A percentile compares a stretch with the other conserved stretches of the same genome.
These are phyloP conservation scores for Naganishia liquefaciens DNA, from an alignment of 1,284 basidiomycete species.

Conservation along the genomic window DNA sequence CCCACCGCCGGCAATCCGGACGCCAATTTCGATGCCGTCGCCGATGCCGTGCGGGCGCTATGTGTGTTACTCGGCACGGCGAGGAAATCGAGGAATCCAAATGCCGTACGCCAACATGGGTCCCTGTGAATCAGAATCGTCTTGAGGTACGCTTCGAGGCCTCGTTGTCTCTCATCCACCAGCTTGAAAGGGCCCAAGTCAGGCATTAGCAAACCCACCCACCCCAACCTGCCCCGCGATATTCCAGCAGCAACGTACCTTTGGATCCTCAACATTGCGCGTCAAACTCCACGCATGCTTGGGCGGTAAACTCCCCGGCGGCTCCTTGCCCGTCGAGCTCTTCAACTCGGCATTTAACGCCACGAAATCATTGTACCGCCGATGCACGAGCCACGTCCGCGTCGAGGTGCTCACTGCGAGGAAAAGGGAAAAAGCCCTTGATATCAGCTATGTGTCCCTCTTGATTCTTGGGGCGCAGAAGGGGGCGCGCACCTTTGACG, in stretches of 20 bases:
- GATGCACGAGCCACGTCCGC: constrained; percentile 87
- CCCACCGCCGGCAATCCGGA: constrained; percentile 10
- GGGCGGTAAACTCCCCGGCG: constrained; percentile 74
- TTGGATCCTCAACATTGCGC: constrained; percentile 48
- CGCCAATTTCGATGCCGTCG: constrained; percentile 31
- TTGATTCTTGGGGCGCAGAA: too few relatives aligned
- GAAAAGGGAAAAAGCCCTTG: too few relatives aligned
- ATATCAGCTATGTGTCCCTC: not conserved
- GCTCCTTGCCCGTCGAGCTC: constrained; percentile 67
- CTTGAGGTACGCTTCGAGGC: constrained; percentile 81
- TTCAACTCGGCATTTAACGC: constrained; percentile 79
- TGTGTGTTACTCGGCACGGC: constrained; percentile 63
- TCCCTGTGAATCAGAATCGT: constrained; percentile 79
- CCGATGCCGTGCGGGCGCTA: constrained; percentile 50
- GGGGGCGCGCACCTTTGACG: constrained; percentile 51
- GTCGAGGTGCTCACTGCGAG: constrained; percentile 52
- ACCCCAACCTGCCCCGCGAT: too few relatives aligned
- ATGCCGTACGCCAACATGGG: constrained; percentile 73
- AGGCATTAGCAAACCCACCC: constrained; percentile 12
- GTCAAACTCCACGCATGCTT: constrained; percentile 70
- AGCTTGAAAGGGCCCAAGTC: too few relatives aligned
- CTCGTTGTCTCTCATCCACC: constrained; percentile 70
- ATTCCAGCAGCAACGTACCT: constrained; percentile 41
- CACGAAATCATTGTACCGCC: constrained; percentile 90
- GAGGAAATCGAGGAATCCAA: constrained; percentile 82